A percentile compares a stretch with the other conserved stretches of the same genome.
Evolutionary conservation across 257 asterid species (phyloP).

Genomic region (Plantago ovata): DNA sequence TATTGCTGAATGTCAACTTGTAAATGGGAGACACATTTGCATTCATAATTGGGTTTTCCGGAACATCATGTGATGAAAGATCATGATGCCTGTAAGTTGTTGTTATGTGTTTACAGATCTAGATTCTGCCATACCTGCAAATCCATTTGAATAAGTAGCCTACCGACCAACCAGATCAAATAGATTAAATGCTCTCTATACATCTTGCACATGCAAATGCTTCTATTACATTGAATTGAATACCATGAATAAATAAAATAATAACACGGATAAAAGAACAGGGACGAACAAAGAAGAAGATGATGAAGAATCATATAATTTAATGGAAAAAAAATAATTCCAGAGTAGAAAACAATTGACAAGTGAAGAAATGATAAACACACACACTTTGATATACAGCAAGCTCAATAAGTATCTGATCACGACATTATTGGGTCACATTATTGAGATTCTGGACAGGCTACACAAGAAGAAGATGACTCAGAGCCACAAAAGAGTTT

Average conservation of each 20-base stretch:
- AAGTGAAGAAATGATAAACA: constrained; percentile 4
- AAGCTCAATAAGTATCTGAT: neutral
- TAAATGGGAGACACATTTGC: no score
- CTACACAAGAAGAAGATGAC: constrained; percentile 6
- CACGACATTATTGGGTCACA: constrained; percentile 17
- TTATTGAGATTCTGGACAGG: constrained; percentile 15
- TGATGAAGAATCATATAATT: neutral
- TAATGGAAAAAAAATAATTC: neutral
- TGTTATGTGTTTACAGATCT: no score
- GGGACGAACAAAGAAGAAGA: no score
- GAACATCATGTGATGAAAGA: no score
- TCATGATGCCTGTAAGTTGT: no score
- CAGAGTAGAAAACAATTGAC: constrained; percentile 4
- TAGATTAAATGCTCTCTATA: constrained; percentile 17
- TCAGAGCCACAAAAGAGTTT: constrained; percentile 1
- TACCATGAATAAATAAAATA: neutral
- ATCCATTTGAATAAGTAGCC: neutral
- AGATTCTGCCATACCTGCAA: neutral
- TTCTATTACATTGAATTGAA: constrained; percentile 3
- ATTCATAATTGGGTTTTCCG: no score
- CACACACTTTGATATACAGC: constrained; percentile 8
- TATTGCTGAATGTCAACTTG: no score
- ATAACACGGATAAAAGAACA: neutral
- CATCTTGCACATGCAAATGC: constrained; percentile 5
- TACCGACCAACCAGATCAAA: constrained; percentile 11